Evolutionary conservation across 2,329 filamentous ascomycete genomes (phyloP).

Genomic region (Eutypa lata): DNA sequence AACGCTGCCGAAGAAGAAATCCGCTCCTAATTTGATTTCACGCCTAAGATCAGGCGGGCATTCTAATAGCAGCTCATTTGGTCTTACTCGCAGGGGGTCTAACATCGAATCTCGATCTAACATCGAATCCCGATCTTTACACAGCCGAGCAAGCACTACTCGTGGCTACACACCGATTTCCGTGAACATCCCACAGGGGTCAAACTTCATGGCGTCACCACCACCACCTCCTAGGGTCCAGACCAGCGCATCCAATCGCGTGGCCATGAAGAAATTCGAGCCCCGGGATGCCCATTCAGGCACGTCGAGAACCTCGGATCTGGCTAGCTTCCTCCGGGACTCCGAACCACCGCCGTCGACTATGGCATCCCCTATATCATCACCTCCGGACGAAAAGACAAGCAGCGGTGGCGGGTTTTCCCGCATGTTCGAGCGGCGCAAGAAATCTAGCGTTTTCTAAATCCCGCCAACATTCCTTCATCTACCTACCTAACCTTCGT

Average conservation of each 20-base stretch:
- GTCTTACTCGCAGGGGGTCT: slow-evolving; percentile 19
- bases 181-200: slow-evolving; percentile 43
- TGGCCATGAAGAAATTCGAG: slow-evolving; percentile 57
- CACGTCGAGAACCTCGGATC: slow-evolving; percentile 56
- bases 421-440: slow-evolving; percentile 48
- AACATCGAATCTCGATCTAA: slow-evolving; percentile 30
- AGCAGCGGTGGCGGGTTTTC: slow-evolving; percentile 39
- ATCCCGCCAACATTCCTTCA: slow-evolving; percentile 2
- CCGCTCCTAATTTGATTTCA: slow-evolving; percentile 58
- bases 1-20: slow-evolving; percentile 58
- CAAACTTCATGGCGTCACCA: slow-evolving; percentile 23
- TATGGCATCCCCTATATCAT: slow-evolving; percentile 24
- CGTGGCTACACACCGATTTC: slow-evolving; percentile 52
- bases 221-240: slow-evolving; percentile 12
- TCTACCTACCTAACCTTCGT: slow-evolving; percentile 2
- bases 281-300: slow-evolving; percentile 48
- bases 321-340: slow-evolving; percentile 70
- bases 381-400: slow-evolving; percentile 33
- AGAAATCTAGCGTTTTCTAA: slow-evolving; percentile 40
- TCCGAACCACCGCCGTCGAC: slow-evolving; percentile 58
- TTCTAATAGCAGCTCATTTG: slow-evolving; percentile 25
- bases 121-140: slow-evolving; percentile 34
- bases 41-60: slow-evolving; percentile 44
- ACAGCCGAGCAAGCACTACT: slow-evolving; percentile 35
- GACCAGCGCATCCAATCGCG: slow-evolving; percentile 33